Evolutionary conservation across 2,329 filamentous ascomycete species (phyloP).

Genomic region (Helicocarpus griseus): DNA sequence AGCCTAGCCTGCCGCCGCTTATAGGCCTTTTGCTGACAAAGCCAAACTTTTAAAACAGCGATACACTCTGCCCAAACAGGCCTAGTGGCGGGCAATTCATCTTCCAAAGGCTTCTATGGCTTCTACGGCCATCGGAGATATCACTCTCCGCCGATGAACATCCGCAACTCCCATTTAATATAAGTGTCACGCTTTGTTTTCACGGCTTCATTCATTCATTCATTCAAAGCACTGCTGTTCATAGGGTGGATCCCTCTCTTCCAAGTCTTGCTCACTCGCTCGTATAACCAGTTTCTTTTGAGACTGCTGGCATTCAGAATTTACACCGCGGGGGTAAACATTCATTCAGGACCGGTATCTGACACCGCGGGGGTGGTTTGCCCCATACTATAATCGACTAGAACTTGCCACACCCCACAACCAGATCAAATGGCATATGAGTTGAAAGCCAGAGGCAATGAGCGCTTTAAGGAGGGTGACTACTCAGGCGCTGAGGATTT

Average conservation of each 20-base stretch:
- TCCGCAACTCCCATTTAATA: background rate
- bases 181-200: background rate
- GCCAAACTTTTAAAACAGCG: background rate
- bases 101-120: background rate
- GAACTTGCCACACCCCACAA: background rate
- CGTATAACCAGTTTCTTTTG: background rate
- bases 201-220: background rate
- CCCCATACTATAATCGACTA: background rate
- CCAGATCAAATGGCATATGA: constrained; percentile 27
- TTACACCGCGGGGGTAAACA: no score
- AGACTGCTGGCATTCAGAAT: no score
- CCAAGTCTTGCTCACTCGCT: background rate
- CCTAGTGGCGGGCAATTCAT: background rate
- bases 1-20: no score
- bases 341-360: background rate
- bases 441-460: constrained; percentile 36
- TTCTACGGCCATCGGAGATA: background rate
- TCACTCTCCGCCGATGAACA: no score
- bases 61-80: background rate
- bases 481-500: constrained; percentile 37
- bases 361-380: background rate
- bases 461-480: constrained; percentile 36
- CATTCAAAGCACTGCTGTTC: background rate
- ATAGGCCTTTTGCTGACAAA: background rate
- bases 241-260: background rate